These are phyloP conservation scores for Globisporangium lucens DNA, from an alignment of 352 stramenopile species.

Conservation along the genomic window DNA sequence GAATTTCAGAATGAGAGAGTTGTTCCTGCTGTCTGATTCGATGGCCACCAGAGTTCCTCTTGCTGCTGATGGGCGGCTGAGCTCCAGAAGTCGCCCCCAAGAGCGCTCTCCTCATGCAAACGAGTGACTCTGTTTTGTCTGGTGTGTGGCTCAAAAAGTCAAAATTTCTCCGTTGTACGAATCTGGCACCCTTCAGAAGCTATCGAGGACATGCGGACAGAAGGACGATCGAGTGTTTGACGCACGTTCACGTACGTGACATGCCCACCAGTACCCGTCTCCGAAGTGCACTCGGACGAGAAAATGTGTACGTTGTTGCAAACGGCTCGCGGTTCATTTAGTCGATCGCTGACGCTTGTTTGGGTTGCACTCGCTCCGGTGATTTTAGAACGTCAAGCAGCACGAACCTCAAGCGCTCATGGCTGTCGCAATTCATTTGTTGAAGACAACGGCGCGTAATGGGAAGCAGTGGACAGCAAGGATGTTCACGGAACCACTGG, in stretches of 20 bases:
- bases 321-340: constrained; percentile 1
- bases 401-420: neutral
- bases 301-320: neutral
- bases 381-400: neutral
- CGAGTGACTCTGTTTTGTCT: neutral
- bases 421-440: neutral
- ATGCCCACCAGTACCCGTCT: neutral
- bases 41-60: neutral
- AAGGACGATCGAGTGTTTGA: neutral
- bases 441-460: neutral
- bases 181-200: neutral
- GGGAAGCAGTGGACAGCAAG: neutral
- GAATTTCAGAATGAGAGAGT: constrained; percentile 21
- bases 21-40: neutral
- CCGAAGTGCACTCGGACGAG: neutral
- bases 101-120: neutral
- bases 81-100: too few relatives aligned
- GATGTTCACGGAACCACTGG: neutral
- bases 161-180: neutral
- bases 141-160: neutral
- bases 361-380: neutral
- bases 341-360: neutral
- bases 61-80: neutral
- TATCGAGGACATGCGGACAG: neutral
- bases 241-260: neutral